Conservation (phyloP, 441 rosid species). For the Rhodomyrtus psidioides region DNA sequence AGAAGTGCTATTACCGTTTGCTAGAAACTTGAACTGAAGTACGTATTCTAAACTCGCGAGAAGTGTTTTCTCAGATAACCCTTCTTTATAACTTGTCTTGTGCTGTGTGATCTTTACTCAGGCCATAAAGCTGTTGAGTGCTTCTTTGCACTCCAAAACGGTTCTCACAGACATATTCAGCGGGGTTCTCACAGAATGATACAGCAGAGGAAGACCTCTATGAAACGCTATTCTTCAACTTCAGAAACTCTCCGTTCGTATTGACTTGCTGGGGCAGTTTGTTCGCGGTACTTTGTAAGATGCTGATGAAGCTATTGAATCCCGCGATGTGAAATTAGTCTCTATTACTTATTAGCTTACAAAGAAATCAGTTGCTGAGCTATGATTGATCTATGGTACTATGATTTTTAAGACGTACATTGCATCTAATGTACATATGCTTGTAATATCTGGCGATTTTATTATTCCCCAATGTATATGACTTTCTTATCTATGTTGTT, state of each 20-base stretch:
- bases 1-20: neutral
- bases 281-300: neutral
- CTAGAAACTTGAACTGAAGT: neutral
- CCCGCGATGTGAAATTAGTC: neutral
- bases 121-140: neutral
- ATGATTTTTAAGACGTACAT: neutral
- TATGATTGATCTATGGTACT: neutral
- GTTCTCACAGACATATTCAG: neutral
- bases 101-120: neutral
- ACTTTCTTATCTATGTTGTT: too few species aligned
- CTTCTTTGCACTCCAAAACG: neutral
- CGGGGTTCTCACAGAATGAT: neutral
- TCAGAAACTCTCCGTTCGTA: neutral
- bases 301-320: neutral
- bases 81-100: neutral
- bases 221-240: too few species aligned
- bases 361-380: neutral
- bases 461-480: too few species aligned
- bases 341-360: neutral
- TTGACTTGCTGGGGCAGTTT: neutral
- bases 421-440: neutral
- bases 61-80: neutral
- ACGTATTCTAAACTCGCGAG: neutral
- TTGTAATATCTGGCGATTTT: too few species aligned
- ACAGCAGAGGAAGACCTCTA: neutral